phyloP scores from a whole-genome alignment of 768 basidiomycete genomes.

The Naganishia friedmannii region DNA sequence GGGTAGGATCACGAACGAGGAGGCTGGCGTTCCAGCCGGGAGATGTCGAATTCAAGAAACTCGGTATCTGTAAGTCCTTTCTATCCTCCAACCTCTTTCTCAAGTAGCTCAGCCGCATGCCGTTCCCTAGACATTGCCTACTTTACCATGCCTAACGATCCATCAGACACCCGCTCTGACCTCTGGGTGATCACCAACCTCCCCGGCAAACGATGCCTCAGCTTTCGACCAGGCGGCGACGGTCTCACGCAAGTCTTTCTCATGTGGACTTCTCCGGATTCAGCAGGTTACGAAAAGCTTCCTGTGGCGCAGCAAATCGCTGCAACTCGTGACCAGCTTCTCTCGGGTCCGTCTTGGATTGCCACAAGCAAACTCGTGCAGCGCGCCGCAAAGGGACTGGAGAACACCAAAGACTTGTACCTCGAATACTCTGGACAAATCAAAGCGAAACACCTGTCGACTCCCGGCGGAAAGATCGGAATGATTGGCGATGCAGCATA shows the following conservation, averaged over 20 bases:
- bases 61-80: neutral
- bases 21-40: conserved; percentile 31
- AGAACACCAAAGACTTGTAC: neutral
- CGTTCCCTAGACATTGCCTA: conserved; percentile 5
- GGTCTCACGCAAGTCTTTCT: neutral
- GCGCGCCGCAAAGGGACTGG: neutral
- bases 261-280: neutral
- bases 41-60: conserved; percentile 10
- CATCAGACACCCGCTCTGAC: neutral
- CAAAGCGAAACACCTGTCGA: neutral
- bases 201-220: conserved; percentile 1
- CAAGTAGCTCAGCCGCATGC: too few relatives aligned
- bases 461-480: neutral
- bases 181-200: conserved; percentile 6
- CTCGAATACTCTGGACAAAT: neutral
- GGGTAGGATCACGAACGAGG: conserved; percentile 35
- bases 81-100: too few relatives aligned
- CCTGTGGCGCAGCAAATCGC: neutral
- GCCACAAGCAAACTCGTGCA: neutral
- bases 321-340: neutral
- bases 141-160: conserved; percentile 1
- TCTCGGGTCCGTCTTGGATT: neutral
- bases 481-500: conserved; percentile 42
- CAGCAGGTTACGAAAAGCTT: neutral
- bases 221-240: conserved; percentile 8